These are phyloP conservation scores for Mortierella claussenii DNA, from an alignment of 192 early-diverging fungal species.

Conservation along the genomic window DNA sequence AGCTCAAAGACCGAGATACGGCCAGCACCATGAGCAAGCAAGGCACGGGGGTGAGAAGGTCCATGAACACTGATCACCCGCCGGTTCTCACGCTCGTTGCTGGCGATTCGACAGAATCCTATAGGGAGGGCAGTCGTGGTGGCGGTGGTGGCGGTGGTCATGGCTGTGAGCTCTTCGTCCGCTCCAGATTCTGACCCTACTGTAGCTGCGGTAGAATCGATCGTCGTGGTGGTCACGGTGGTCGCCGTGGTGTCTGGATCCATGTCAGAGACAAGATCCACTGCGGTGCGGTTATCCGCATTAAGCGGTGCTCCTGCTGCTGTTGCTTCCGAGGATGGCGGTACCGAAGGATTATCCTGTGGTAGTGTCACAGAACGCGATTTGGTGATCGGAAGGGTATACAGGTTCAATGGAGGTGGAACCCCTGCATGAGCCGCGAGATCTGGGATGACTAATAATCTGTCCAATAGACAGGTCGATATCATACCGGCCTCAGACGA, in stretches of 20 bases:
- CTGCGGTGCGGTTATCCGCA: no score
- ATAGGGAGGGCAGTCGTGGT: no score
- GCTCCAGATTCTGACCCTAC: neutral
- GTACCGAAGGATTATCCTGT: no score
- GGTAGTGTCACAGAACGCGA: slow-evolving; percentile 8
- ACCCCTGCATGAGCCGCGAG: no score
- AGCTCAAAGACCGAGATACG: slow-evolving; percentile 17
- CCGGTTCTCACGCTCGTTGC: slow-evolving; percentile 15
- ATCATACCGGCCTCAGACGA: neutral
- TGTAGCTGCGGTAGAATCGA: no score
- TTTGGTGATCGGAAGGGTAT: slow-evolving; percentile 1
- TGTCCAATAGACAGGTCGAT: neutral
- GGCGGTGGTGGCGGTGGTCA: neutral
- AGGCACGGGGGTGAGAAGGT: neutral
- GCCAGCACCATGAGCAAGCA: neutral
- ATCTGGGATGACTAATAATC: no score
- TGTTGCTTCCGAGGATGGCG: no score
- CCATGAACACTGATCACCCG: slow-evolving; percentile 9
- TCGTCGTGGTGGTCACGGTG: neutral
- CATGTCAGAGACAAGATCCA: no score
- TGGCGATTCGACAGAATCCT: slow-evolving; percentile 6
- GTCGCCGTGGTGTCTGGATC: no score
- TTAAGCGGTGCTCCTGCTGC: no score
- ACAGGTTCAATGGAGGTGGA: neutral
- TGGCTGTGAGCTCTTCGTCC: neutral